phyloP scores from a whole-genome alignment of 345 rosid species.

The Garcia nutans region DNA sequence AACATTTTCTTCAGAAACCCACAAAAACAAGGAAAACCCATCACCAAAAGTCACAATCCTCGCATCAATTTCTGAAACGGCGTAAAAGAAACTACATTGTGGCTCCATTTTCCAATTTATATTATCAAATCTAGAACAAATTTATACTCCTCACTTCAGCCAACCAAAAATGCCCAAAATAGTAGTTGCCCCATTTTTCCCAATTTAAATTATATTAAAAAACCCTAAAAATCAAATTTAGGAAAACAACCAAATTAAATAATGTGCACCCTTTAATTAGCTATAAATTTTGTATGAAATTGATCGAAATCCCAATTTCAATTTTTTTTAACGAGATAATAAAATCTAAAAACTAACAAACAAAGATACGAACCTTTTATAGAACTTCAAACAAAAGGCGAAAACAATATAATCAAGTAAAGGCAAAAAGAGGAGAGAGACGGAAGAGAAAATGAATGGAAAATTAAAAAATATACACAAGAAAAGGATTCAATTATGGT shows the following conservation, averaged over 20 bases:
- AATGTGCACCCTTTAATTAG: background rate
- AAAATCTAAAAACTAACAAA: background rate
- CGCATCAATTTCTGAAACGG: background rate
- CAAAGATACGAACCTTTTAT: background rate
- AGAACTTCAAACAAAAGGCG: background rate
- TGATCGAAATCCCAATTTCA: background rate
- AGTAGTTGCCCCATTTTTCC: background rate
- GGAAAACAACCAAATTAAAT: background rate
- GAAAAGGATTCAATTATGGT: background rate
- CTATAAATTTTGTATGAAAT: background rate
- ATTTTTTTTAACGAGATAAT: background rate
- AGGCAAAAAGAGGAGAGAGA: background rate
- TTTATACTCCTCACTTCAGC: background rate
- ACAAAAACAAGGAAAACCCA: background rate
- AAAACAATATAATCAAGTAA: background rate
- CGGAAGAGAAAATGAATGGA: background rate
- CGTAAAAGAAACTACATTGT: background rate
- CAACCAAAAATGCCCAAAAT: slow-evolving; percentile 5
- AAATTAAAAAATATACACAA: background rate
- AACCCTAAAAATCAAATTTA: background rate
- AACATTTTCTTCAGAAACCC: background rate
- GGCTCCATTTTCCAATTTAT: background rate
- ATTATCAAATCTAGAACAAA: background rate
- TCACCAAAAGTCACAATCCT: background rate
- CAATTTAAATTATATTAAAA: background rate